Percentiles rank a stretch among this genome's conserved stretches.
phyloP scores from a whole-genome alignment of 306 rosid genomes.

The Lathyrus aphaca region DNA sequence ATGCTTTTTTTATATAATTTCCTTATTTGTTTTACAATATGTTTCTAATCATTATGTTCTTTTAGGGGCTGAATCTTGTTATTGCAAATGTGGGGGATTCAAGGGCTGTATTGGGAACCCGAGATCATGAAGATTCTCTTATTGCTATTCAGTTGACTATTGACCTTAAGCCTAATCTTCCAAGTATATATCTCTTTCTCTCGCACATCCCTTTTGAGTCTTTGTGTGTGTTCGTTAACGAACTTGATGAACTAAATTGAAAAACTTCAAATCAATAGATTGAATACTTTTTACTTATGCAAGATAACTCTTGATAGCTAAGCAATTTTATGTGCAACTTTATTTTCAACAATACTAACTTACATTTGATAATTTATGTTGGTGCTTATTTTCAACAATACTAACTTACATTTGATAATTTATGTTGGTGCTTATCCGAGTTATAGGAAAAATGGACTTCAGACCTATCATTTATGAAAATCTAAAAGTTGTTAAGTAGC shows the following conservation, averaged over 20 bases:
- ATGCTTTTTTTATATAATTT: slow-evolving; percentile 19
- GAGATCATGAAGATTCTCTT: slow-evolving; percentile 61
- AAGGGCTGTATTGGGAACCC: slow-evolving; percentile 78
- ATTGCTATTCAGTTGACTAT: slow-evolving; percentile 84
- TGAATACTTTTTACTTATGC: neutral
- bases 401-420: slow-evolving; percentile 6
- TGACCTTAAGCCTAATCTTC: slow-evolving; percentile 92
- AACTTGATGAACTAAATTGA: slow-evolving; percentile 27
- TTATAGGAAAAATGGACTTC: neutral
- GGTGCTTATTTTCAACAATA: slow-evolving; percentile 12
- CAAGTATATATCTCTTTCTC: slow-evolving; percentile 60
- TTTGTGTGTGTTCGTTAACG: neutral
- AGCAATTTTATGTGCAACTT: neutral
- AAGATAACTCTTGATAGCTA: slow-evolving; percentile 3
- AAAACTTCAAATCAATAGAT: slow-evolving; percentile 5
- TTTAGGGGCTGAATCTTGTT: slow-evolving; percentile 78
- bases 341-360: slow-evolving; percentile 7
- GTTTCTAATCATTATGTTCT: slow-evolving; percentile 24
- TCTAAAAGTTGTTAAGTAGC: neutral
- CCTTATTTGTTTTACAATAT: slow-evolving; percentile 6
- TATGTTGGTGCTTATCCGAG: neutral
- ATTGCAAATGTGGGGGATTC: slow-evolving; percentile 69
- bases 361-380: slow-evolving; percentile 1
- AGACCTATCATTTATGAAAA: neutral
- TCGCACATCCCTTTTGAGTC: neutral